Conservation (phyloP, 768 basidiomycete genomes). For the Termitomyces sp. region DNA sequence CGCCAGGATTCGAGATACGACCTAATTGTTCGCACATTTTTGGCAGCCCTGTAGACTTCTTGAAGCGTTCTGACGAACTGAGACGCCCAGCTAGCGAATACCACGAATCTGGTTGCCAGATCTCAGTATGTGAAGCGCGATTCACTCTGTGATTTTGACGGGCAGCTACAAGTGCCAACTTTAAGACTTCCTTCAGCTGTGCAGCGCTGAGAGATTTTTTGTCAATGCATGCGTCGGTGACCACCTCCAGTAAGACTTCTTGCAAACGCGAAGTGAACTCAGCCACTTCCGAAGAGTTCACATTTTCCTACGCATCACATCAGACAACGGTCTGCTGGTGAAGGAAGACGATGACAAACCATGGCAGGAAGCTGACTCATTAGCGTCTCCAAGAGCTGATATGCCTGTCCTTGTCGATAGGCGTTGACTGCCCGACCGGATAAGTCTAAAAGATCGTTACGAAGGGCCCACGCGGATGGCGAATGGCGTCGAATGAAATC, state of each 20-base stretch:
- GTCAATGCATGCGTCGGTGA: constrained; percentile 44
- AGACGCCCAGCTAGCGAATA: constrained; percentile 41
- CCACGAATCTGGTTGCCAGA: constrained; percentile 66
- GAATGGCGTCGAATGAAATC: constrained; percentile 72
- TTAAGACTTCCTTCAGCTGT: constrained; percentile 78
- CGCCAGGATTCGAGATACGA: constrained; percentile 15
- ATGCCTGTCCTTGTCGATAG: constrained; percentile 71
- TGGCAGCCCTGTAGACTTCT: constrained; percentile 53
- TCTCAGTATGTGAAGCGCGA: constrained; percentile 20
- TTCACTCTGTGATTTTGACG: constrained; percentile 55
- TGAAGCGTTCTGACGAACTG: constrained; percentile 50
- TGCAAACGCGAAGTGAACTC: constrained; percentile 49
- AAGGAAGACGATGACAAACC: constrained; percentile 27
- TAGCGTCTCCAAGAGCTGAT: constrained; percentile 65
- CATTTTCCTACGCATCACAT: constrained; percentile 11
- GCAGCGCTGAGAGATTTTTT: constrained; percentile 43
- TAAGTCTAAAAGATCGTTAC: constrained; percentile 51
- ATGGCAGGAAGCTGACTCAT: constrained; percentile 46
- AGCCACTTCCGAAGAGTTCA: constrained; percentile 33
- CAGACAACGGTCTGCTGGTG: not conserved
- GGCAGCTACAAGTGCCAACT: constrained; percentile 57
- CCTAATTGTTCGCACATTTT: constrained; percentile 62
- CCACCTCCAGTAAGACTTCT: constrained; percentile 39
- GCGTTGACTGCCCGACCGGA: constrained; percentile 61
- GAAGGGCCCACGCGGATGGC: constrained; percentile 57